Evolutionary conservation across 2,329 filamentous ascomycete species (phyloP), one percentile per base, ranked within the genome.

Genomic region (Ophiostoma quercus): DNA sequence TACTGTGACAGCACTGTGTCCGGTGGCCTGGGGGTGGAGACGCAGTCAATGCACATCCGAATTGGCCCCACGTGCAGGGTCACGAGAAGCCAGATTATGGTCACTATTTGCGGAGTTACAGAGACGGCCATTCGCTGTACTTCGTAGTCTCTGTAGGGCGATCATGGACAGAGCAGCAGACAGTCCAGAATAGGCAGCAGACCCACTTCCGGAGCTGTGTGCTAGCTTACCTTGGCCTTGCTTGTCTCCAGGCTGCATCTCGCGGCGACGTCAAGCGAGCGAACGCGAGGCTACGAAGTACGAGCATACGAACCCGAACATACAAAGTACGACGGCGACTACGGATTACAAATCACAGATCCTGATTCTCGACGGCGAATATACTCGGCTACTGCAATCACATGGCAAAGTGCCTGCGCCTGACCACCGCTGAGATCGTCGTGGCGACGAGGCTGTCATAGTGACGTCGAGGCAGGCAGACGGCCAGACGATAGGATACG

Each of bases 1-100:
- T 68, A 67, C 67, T 69, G 41, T 47, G 37, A 29, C 51, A 11
- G 67, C 67, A 69, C 70, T 69, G 70, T 71, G 67, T 43, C 29
- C 29, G 16, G 32, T 67, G 29, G 37, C n/a, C 51, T 11, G 51
- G 51, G 51, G 43, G 43, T 47, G 29, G 57, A 34, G 57, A 16
- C 25, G 12, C 14, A 37, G 62, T 65, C n/a, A 25, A 8, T n/a
- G 32, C 29, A 34, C 16, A n/a, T 63, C 14, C 14, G 9, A 12
- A 39, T 5, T 5, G 25, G 62, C 3, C 11, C 65, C 65, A 66
- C 65, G 37, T 66, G 37, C 39, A 47, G 65, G n/a, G 65, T 66
- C 65, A 47, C 65, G 65, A 8, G 37, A 43, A 25, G 11, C 5
- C 43, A n/a, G 16, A 7, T 47, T 19, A 47, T 47, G 43, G 65